phyloP scores from a whole-genome alignment of 805 yeast species.

The Candida corydali region DNA sequence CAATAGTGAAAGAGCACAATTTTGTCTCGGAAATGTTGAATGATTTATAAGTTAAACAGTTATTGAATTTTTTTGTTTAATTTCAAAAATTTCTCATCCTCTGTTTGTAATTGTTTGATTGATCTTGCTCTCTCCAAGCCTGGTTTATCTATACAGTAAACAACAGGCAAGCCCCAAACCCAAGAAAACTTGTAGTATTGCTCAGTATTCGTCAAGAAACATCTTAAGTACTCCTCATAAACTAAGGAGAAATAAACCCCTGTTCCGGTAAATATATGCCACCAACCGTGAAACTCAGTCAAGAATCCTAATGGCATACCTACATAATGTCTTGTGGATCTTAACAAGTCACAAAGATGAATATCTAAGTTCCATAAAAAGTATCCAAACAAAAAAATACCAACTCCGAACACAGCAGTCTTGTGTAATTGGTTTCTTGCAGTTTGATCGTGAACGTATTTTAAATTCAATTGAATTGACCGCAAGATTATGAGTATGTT shows the following conservation, averaged over 20 bases:
- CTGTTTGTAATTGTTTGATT: conserved; percentile 15
- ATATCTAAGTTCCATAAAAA: conserved; percentile 87
- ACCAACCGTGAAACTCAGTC: conserved; percentile 95
- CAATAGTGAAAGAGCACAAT: conserved; percentile 24
- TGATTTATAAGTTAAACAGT: conserved; percentile 1
- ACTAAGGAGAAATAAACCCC: conserved; percentile 86
- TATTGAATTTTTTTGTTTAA: conserved; percentile 5
- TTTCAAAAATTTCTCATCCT: conserved; percentile 11
- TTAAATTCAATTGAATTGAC: conserved; percentile 48
- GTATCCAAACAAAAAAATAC: conserved; percentile 69
- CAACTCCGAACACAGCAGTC: conserved; percentile 57
- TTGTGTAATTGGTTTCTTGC: conserved; percentile 48
- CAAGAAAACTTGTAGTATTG: conserved; percentile 54
- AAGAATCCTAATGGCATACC: conserved; percentile 86
- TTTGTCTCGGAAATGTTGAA: conserved; percentile 41
- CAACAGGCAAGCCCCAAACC: conserved; percentile 57
- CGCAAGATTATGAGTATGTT: conserved; percentile 69
- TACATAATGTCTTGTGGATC: conserved; percentile 51
- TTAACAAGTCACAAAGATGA: conserved; percentile 63
- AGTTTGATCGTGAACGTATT: conserved; percentile 46
- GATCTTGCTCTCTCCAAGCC: conserved; percentile 21
- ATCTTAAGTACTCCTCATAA: conserved; percentile 70
- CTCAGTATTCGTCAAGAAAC: conserved; percentile 57
- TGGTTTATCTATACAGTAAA: conserved; percentile 22
- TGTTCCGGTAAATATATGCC: conserved; percentile 85